Percentiles rank a stretch among this genome's conserved stretches.
Conservation (phyloP, 306 rosid genomes). For the Castanea crenata region DNA sequence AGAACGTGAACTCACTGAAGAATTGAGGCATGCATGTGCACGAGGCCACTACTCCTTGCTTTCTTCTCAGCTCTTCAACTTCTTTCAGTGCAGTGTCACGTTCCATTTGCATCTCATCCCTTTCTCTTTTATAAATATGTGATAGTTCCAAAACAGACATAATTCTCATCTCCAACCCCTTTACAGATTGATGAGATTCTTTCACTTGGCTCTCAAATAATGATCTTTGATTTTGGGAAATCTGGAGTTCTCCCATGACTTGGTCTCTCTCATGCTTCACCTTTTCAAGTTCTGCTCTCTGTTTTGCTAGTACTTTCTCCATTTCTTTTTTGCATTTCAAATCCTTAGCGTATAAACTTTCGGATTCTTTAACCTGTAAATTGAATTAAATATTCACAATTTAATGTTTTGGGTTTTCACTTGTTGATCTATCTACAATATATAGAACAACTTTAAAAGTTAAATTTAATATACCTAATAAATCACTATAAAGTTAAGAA, state of each 20-base stretch:
- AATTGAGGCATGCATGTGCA: constrained; percentile 33
- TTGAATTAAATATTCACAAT: too few species aligned
- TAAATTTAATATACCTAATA: too few species aligned
- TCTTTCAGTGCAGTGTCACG: neutral
- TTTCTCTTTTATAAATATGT: constrained; percentile 57
- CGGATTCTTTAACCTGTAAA: too few species aligned
- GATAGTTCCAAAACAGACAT: constrained; percentile 43
- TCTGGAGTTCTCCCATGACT: constrained; percentile 49
- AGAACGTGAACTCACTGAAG: constrained; percentile 36
- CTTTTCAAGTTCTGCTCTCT: constrained; percentile 14
- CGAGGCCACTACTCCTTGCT: neutral
- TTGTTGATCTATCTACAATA: too few species aligned
- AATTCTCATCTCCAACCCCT: constrained; percentile 53
- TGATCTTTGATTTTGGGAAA: constrained; percentile 44
- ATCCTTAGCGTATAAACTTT: too few species aligned
- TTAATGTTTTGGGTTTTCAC: too few species aligned
- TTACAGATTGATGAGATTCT: constrained; percentile 39
- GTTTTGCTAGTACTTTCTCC: too few species aligned
- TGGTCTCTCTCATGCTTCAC: constrained; percentile 10
- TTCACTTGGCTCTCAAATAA: constrained; percentile 53
- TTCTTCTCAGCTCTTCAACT: neutral
- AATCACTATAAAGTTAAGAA: too few species aligned
- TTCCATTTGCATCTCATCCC: neutral
- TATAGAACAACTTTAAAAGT: too few species aligned
- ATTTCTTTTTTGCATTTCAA: too few species aligned